phyloP scores from a whole-genome alignment of 768 basidiomycete genomes.

The Podaxis sp. region DNA sequence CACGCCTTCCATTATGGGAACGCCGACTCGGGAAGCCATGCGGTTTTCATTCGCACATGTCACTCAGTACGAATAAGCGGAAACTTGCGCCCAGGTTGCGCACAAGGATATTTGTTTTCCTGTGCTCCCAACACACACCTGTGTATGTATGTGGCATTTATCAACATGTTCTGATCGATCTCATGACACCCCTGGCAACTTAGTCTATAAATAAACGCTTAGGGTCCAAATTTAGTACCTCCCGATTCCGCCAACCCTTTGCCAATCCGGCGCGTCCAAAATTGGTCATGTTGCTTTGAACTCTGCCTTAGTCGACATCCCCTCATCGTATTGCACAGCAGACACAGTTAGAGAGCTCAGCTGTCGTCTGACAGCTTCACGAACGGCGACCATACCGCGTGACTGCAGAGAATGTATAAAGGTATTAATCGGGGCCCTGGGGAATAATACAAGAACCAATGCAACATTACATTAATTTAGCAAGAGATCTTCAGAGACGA shows the following conservation, averaged over 20 bases:
- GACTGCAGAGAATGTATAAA: not conserved
- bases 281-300: not conserved
- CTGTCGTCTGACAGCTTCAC: not conserved
- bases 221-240: not conserved
- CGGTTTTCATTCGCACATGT: not conserved
- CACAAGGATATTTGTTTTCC: not conserved
- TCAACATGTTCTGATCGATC: not conserved
- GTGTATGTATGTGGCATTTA: not conserved
- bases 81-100: not conserved
- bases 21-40: not conserved
- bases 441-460: not conserved
- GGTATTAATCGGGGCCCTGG: not conserved
- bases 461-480: not conserved
- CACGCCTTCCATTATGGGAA: not conserved
- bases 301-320: not conserved
- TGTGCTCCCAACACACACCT: not conserved
- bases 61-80: not conserved
- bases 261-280: not conserved
- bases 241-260: not conserved
- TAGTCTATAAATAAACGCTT: slow-evolving; percentile 1
- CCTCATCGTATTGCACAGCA: not conserved
- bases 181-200: not conserved
- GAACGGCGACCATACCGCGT: not conserved
- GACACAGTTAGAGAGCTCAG: not conserved
- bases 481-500: not conserved